These are phyloP conservation scores for Calonectria hongkongensis DNA, from an alignment of 2,329 filamentous ascomycete genomes.

Conservation along the genomic window DNA sequence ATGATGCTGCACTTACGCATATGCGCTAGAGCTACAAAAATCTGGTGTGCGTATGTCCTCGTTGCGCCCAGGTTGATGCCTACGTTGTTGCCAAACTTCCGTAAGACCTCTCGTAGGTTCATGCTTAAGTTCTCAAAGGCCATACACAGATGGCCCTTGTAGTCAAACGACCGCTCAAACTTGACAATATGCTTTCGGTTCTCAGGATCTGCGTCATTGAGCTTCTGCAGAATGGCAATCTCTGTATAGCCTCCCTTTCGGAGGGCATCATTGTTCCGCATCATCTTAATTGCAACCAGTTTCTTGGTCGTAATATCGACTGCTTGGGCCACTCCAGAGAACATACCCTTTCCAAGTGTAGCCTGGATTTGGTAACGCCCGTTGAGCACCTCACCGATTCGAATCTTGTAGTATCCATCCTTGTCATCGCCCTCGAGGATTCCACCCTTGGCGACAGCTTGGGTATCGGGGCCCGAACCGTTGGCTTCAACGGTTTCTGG, in stretches of 20 bases:
- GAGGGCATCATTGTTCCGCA: conserved; percentile 95
- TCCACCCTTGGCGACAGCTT: conserved; percentile 80
- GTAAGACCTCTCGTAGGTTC: conserved; percentile 94
- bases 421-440: conserved; percentile 95
- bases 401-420: conserved; percentile 97
- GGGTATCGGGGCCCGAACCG: conserved; percentile 69
- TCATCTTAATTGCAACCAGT: conserved; percentile 97
- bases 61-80: conserved; percentile 94
- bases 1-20: conserved; percentile 95
- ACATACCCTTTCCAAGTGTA: conserved; percentile 94
- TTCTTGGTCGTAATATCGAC: conserved; percentile 83
- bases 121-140: conserved; percentile 96
- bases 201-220: conserved; percentile 89
- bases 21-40: conserved; percentile 91
- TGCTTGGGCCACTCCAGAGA: conserved; percentile 95
- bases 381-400: conserved; percentile 92
- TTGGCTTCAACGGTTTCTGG: conserved; percentile 63
- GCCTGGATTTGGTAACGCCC: conserved; percentile 92
- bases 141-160: conserved; percentile 96
- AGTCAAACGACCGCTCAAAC: conserved; percentile 91
- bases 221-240: conserved; percentile 92
- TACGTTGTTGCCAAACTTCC: conserved; percentile 95
- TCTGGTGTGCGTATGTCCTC: conserved; percentile 92
- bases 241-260: conserved; percentile 95
- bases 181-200: conserved; percentile 94